Conservation (phyloP, 306 rosid genomes). For the Prunus salicina region DNA sequence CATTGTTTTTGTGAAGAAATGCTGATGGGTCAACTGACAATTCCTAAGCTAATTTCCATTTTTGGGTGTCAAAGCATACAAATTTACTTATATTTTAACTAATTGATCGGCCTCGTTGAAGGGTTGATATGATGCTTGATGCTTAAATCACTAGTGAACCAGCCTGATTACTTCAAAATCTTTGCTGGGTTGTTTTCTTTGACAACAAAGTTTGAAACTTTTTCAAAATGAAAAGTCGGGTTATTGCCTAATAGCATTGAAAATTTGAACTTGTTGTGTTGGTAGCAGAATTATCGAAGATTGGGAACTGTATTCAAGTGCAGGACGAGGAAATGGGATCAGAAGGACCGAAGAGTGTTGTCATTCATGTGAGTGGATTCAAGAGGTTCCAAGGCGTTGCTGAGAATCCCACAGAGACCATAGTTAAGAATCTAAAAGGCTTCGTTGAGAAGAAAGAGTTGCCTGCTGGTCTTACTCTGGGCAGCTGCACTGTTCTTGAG, state of each 20-base stretch:
- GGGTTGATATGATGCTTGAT: neutral
- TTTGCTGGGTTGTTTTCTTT: neutral
- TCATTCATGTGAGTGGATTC: conserved; percentile 79
- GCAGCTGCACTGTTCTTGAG: conserved; percentile 71
- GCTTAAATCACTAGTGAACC: neutral
- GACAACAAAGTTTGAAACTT: neutral
- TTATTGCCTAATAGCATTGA: neutral
- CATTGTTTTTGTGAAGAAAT: neutral
- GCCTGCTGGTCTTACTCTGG: conserved; percentile 70
- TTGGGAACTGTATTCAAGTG: conserved; percentile 65
- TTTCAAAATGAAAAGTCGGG: neutral
- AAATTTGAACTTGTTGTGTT: neutral
- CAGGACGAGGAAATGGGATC: conserved; percentile 71
- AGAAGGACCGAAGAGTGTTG: conserved; percentile 67
- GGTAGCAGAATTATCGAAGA: conserved; percentile 23
- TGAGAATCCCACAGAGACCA: conserved; percentile 70
- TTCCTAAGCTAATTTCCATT: neutral
- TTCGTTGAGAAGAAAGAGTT: conserved; percentile 63
- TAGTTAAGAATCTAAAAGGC: conserved; percentile 56
- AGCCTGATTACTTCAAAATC: neutral
- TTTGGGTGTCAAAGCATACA: neutral
- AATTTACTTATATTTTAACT: neutral
- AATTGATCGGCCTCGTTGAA: neutral
- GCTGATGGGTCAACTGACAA: neutral
- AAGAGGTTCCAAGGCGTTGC: conserved; percentile 78